phyloP scores from a whole-genome alignment of 352 stramenopile genomes.

The Globisporangium rhizosaccharum region DNA sequence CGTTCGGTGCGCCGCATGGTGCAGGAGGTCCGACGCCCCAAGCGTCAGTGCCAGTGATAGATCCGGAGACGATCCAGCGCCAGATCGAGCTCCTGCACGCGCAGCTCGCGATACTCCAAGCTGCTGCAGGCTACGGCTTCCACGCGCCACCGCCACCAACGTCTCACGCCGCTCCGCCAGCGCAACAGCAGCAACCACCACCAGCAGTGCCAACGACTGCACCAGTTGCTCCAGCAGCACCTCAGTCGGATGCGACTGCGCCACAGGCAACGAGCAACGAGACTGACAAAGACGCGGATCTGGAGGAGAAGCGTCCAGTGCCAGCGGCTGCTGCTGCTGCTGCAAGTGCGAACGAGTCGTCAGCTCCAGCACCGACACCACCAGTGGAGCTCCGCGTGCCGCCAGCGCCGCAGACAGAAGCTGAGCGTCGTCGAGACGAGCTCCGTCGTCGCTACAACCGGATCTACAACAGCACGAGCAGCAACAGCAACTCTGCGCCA shows the following conservation, averaged over 20 bases:
- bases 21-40: conserved; percentile 10
- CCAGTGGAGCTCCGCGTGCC: conserved; percentile 35
- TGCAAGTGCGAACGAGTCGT: conserved; percentile 7
- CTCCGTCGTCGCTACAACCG: conserved; percentile 47
- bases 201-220: background rate
- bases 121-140: conserved; percentile 15
- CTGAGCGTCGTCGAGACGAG: conserved; percentile 46
- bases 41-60: conserved; percentile 16
- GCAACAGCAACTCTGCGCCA: background rate
- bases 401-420: conserved; percentile 30
- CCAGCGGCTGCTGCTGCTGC: conserved; percentile 9
- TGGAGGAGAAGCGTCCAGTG: conserved; percentile 38
- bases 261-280: background rate
- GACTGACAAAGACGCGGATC: background rate
- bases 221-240: background rate
- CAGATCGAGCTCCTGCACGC: conserved; percentile 48
- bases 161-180: background rate
- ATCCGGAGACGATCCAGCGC: conserved; percentile 40
- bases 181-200: conserved; percentile 6
- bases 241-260: background rate
- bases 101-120: conserved; percentile 45
- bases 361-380: conserved; percentile 2
- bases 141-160: conserved; percentile 4
- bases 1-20: conserved; percentile 21
- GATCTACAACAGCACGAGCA: conserved; percentile 34